Evolutionary conservation across 352 stramenopile genomes (phyloP).

Genomic region (Pythium oligandrum): DNA sequence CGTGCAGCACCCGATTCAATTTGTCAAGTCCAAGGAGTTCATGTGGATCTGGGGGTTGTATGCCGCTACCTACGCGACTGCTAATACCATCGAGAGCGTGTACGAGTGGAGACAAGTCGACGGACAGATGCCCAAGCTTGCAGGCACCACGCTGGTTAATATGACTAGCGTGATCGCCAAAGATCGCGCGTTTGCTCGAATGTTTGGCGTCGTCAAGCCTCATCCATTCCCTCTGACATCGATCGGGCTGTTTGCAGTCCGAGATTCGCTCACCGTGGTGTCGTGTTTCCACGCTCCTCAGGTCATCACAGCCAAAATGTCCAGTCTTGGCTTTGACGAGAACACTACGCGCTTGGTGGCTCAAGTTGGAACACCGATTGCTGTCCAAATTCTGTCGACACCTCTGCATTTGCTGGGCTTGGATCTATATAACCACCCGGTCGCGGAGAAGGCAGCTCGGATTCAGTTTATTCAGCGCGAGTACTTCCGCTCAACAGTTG

Average conservation of each 20-base stretch:
- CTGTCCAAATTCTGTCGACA: slow-evolving; percentile 55
- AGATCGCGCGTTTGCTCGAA: slow-evolving; percentile 57
- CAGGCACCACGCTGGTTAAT: slow-evolving; percentile 53
- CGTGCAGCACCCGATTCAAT: slow-evolving; percentile 37
- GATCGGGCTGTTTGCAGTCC: slow-evolving; percentile 46
- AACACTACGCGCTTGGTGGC: slow-evolving; percentile 23
- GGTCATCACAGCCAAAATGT: slow-evolving; percentile 27
- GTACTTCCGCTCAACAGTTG: slow-evolving; percentile 37
- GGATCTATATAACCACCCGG: slow-evolving; percentile 56
- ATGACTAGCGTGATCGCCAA: slow-evolving; percentile 56
- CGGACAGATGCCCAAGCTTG: slow-evolving; percentile 35
- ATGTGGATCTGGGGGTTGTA: slow-evolving; percentile 58
- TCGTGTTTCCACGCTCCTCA: slow-evolving; percentile 52
- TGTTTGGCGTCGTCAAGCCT: slow-evolving; percentile 53
- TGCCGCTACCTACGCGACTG: slow-evolving; percentile 52
- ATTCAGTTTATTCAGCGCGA: slow-evolving; percentile 38
- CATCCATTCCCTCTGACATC: slow-evolving; percentile 33
- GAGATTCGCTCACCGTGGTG: slow-evolving; percentile 48
- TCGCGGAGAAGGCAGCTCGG: slow-evolving; percentile 10
- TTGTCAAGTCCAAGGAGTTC: slow-evolving; percentile 51
- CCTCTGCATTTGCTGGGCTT: slow-evolving; percentile 56
- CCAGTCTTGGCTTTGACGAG: slow-evolving; percentile 23
- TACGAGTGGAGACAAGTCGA: slow-evolving; percentile 39
- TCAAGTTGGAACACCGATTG: slow-evolving; percentile 41
- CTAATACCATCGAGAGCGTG: slow-evolving; percentile 44